Percentiles rank a stretch among this genome's conserved stretches.
phyloP scores from a whole-genome alignment of 192 early-diverging fungal genomes.

The Chytriomyces confervae region DNA sequence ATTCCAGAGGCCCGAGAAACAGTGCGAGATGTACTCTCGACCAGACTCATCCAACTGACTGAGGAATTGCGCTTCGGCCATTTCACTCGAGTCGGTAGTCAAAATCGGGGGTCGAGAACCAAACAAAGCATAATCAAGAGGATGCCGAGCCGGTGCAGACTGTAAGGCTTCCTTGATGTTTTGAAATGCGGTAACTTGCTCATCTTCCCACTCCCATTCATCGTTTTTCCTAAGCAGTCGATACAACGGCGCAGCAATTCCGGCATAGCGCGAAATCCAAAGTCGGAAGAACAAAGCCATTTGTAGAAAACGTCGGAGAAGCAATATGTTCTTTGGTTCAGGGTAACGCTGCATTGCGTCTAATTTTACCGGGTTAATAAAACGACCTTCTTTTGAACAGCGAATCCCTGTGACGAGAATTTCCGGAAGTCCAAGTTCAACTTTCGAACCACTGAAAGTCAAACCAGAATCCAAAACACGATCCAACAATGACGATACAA shows the following conservation, averaged over 20 bases:
- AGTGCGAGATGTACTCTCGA: not conserved
- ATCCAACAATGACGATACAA: not conserved
- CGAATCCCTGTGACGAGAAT: not conserved
- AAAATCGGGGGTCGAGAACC: not conserved
- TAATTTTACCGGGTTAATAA: not conserved
- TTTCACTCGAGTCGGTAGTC: not conserved
- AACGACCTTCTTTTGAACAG: not conserved
- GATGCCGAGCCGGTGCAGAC: not conserved
- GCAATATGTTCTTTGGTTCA: not conserved
- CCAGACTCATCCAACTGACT: not conserved
- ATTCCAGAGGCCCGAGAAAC: too few species aligned
- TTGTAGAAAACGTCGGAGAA: not conserved
- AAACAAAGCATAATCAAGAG: not conserved
- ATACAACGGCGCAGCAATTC: not conserved
- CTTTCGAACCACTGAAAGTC: not conserved
- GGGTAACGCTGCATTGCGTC: not conserved
- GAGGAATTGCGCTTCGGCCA: not conserved
- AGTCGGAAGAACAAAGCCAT: not conserved
- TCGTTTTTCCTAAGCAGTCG: not conserved
- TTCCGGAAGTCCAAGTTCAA: not conserved
- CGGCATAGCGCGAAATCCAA: not conserved
- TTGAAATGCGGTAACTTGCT: not conserved
- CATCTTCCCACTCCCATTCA: not conserved
- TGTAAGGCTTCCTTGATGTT: not conserved
- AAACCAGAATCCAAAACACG: not conserved